These are phyloP conservation scores for Eucalyptus sideroxylon DNA, from an alignment of 345 rosid genomes.

Conservation along the genomic window DNA sequence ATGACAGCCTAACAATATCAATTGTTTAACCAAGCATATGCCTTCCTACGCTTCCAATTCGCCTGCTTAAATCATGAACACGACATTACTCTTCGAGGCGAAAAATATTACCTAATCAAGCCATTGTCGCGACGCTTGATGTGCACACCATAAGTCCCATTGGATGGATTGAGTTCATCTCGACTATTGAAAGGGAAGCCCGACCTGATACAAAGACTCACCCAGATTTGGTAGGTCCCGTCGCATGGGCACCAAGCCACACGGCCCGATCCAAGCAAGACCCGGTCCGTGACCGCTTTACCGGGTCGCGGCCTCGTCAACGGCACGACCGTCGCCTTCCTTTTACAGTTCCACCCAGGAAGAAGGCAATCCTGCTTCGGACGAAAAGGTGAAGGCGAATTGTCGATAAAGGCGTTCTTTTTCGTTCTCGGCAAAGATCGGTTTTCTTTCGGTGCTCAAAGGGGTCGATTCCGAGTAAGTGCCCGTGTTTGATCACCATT, in stretches of 20 bases:
- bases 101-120: neutral
- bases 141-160: neutral
- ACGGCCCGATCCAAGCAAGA: neutral
- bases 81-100: neutral
- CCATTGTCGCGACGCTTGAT: neutral
- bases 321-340: neutral
- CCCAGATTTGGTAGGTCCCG: neutral
- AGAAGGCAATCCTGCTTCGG: neutral
- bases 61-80: too few relatives aligned
- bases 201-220: neutral
- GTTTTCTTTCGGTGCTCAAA: neutral
- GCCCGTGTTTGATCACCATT: neutral
- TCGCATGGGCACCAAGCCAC: neutral
- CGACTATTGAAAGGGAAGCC: neutral
- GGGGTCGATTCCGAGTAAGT: neutral
- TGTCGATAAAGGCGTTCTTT: neutral
- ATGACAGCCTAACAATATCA: too few relatives aligned
- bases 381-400: neutral
- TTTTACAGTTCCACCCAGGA: neutral
- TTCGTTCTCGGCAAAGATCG: neutral
- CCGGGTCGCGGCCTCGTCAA: neutral
- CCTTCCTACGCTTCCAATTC: too few relatives aligned
- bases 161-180: accelerated
- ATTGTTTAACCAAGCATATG: too few relatives aligned
- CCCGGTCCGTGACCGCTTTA: neutral